phyloP scores from a whole-genome alignment of 257 asterid species.

The Lycium ferocissimum region DNA sequence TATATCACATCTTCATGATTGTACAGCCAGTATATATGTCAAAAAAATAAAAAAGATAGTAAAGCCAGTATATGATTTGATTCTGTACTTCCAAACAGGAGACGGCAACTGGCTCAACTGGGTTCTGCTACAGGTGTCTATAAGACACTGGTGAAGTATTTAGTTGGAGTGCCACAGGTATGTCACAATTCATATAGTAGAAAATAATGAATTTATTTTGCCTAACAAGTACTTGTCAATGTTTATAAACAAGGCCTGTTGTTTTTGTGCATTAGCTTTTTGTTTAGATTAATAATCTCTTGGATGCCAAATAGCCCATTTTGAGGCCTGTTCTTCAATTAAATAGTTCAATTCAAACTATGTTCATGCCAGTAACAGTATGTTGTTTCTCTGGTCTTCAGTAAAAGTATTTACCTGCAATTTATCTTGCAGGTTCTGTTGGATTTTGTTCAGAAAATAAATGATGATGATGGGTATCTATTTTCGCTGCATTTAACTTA shows the following conservation, averaged over 20 bases:
- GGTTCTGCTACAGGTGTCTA: conserved; percentile 99
- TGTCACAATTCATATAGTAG: conserved; percentile 32
- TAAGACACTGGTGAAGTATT: conserved; percentile 92
- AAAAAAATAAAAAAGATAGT: background rate
- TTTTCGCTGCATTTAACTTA: conserved; percentile 36
- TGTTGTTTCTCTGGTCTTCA: background rate
- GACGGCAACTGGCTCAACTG: conserved; percentile 92
- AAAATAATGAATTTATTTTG: conserved; percentile 19
- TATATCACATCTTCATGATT: conserved; percentile 23
- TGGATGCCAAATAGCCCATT: conserved; percentile 1
- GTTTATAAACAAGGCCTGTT: background rate
- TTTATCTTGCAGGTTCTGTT: conserved; percentile 77
- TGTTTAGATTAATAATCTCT: conserved; percentile 18
- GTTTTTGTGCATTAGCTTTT: conserved; percentile 18
- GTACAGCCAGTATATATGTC: background rate
- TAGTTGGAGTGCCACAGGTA: conserved; percentile 99
- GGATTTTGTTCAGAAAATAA: conserved; percentile 91
- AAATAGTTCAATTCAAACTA: background rate
- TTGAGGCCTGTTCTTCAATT: background rate
- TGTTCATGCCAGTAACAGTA: background rate
- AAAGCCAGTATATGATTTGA: conserved; percentile 12
- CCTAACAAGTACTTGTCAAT: background rate
- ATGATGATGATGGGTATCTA: conserved; percentile 94
- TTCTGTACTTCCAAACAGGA: conserved; percentile 54
- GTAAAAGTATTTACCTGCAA: background rate